These are phyloP conservation scores for Phytopythium ostracodes DNA, from an alignment of 352 stramenopile genomes.

Conservation along the genomic window DNA sequence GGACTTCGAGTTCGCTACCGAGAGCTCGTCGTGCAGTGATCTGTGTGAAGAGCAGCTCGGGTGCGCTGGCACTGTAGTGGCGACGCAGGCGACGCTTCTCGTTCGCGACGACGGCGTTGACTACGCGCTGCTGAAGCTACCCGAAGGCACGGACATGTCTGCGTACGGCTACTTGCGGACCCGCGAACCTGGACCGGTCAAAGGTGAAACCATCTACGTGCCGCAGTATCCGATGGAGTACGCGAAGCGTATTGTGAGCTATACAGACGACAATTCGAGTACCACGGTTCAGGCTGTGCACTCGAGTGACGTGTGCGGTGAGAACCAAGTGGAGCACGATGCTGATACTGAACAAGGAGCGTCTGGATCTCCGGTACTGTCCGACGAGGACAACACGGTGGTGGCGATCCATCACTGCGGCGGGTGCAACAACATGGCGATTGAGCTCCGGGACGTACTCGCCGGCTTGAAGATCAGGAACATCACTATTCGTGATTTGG, in stretches of 20 bases:
- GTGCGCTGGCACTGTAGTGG: constrained; percentile 40
- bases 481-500: constrained; percentile 32
- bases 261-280: constrained; percentile 19
- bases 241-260: constrained; percentile 49
- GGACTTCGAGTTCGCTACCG: constrained; percentile 58
- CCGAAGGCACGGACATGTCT: constrained; percentile 20
- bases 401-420: constrained; percentile 56
- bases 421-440: constrained; percentile 37
- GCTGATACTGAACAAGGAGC: constrained; percentile 42
- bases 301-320: constrained; percentile 25
- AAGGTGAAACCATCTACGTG: constrained; percentile 58
- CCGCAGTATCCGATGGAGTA: constrained; percentile 45
- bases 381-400: constrained; percentile 38
- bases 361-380: constrained; percentile 43
- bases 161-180: constrained; percentile 59
- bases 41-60: constrained; percentile 36
- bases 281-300: constrained; percentile 29
- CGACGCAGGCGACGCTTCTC: constrained; percentile 43
- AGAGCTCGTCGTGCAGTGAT: constrained; percentile 44
- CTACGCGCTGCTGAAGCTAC: constrained; percentile 61
- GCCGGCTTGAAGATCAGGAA: constrained; percentile 27
- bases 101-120: constrained; percentile 31
- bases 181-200: constrained; percentile 22
- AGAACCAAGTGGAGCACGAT: constrained; percentile 36
- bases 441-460: constrained; percentile 37